Conservation (phyloP, 768 basidiomycete species). For the Suillus subalutaceus region DNA sequence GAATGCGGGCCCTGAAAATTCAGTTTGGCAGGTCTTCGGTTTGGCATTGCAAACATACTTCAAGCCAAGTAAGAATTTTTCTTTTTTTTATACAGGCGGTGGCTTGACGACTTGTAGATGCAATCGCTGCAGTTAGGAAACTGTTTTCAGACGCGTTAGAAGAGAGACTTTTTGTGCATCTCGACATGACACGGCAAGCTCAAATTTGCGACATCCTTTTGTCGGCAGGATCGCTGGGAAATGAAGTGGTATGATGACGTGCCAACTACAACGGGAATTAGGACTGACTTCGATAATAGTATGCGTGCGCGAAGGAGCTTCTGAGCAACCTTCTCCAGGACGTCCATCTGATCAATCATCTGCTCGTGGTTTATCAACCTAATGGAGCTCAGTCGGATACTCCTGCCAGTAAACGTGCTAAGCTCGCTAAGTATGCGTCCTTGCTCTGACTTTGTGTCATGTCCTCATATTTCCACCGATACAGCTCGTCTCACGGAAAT, state of each 20-base stretch:
- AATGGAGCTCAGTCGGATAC: conserved; percentile 40
- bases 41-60: conserved; percentile 48
- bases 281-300: conserved; percentile 33
- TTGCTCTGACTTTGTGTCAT: neutral
- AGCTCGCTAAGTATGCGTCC: conserved; percentile 50
- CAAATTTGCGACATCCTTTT: conserved; percentile 62
- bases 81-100: conserved; percentile 1
- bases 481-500: conserved; percentile 24
- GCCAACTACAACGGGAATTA: neutral
- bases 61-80: conserved; percentile 42
- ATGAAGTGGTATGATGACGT: conserved; percentile 47
- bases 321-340: conserved; percentile 53
- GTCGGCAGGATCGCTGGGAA: conserved; percentile 48
- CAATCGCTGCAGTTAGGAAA: conserved; percentile 39
- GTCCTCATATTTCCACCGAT: neutral
- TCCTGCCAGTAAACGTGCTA: conserved; percentile 67
- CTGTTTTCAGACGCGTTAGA: conserved; percentile 50
- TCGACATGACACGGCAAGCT: conserved; percentile 56
- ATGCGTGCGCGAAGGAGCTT: conserved; percentile 49
- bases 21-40: conserved; percentile 55
- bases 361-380: conserved; percentile 56
- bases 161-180: conserved; percentile 54
- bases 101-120: conserved; percentile 36
- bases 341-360: conserved; percentile 51
- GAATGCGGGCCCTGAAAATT: conserved; percentile 41